These are phyloP conservation scores for Wickerhamiella vanderwaltii DNA, from an alignment of 805 yeast genomes.

Conservation along the genomic window DNA sequence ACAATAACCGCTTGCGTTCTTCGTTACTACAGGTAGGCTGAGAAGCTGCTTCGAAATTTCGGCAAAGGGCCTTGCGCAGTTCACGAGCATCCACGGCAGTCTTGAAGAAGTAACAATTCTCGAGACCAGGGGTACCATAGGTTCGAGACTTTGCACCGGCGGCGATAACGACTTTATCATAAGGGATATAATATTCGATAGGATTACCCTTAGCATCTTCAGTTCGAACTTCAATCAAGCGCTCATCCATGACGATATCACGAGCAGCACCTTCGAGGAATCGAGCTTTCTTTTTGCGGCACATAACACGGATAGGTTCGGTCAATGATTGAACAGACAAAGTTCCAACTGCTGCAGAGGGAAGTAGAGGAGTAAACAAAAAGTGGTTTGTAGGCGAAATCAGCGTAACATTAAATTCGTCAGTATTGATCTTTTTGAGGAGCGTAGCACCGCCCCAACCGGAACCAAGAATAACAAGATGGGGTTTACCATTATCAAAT, in stretches of 20 bases:
- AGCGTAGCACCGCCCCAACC: conserved; percentile 64
- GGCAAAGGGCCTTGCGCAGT: conserved; percentile 43
- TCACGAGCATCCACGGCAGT: conserved; percentile 53
- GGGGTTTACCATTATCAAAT: conserved; percentile 39
- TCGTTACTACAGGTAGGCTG: conserved; percentile 53
- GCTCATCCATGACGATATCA: conserved; percentile 43
- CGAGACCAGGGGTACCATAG: conserved; percentile 59
- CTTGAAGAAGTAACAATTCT: conserved; percentile 48
- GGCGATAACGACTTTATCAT: conserved; percentile 55
- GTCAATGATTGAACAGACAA: conserved; percentile 50
- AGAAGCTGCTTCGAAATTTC: conserved; percentile 48
- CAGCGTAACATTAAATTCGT: conserved; percentile 52
- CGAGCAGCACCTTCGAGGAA: conserved; percentile 53
- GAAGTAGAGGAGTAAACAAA: conserved; percentile 56
- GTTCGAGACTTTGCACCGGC: conserved; percentile 60
- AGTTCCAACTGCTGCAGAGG: conserved; percentile 62
- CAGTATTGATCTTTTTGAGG: conserved; percentile 39
- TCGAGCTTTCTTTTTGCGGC: conserved; percentile 43
- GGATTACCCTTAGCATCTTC: conserved; percentile 31
- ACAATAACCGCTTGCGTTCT: conserved; percentile 47
- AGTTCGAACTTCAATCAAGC: conserved; percentile 44
- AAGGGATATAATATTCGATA: conserved; percentile 48
- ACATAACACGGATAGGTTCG: conserved; percentile 51
- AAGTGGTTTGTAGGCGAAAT: conserved; percentile 60
- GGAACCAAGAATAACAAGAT: conserved; percentile 49